Evolutionary conservation across 2,329 filamentous ascomycete genomes (phyloP), one percentile per base, ranked within the genome.

Genomic region (Alternaria sp.): DNA sequence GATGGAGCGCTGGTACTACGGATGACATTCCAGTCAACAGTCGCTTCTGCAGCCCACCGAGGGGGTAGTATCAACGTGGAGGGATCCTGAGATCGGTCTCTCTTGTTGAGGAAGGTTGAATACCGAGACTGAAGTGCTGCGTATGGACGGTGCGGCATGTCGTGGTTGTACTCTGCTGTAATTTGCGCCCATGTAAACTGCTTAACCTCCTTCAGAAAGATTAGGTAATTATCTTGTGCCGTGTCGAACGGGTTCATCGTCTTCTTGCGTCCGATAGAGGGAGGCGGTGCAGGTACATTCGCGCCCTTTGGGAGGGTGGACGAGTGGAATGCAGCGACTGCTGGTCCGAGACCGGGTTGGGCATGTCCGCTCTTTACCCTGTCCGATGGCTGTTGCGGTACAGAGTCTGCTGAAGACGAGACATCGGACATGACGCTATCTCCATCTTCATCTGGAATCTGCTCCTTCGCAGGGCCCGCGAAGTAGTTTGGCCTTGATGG

Each of bases 171-270:
- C 40, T 70, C 69, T 6, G 61, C 40, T 0, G 71, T 70, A 9
- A 84, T 81, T 1, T 78, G 67, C 3, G 67, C 57, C 81, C 81
- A 84, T 9, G 62, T 61, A 4, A 75, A 62, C 7, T 69, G 67
- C 36, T 81, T 77, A 0, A 80, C 78, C 57, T 83, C 81, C 51
- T 80, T 83, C 5, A 84, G 57, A 36, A 78, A 79, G 6, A 81
- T 77, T 0, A 85, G 67, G 8, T 80, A 64, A 25, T 77, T 70
- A 15, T 77, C 70, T 49, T 77, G 71, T 21, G 71, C 65, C 12
- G 67, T 52, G 4, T 67, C 65, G 46, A 72, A 69, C 23, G 44
- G 59, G 4, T 60, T 62, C 3, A 36, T 25, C 5, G 43, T 19
- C 40, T 13, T 59, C 13, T n/a, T 57, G 21, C 40, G 57, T 26